Base-by-base conservation (phyloP, 1,139 yeast genomes). In the Waltiozyma sp. region DNA sequence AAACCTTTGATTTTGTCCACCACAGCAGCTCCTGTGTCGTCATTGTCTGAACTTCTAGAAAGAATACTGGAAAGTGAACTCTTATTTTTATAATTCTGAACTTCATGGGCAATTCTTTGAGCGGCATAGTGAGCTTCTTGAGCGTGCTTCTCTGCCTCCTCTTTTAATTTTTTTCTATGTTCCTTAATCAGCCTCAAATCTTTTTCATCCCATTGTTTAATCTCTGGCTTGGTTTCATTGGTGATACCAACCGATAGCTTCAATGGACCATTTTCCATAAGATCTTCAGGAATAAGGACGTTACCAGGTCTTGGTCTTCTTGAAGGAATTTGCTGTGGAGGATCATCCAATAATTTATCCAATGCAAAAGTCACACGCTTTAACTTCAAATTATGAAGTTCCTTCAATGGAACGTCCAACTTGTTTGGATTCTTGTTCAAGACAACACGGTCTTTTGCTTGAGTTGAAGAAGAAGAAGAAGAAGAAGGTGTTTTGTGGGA, bases 271-370 rank as follows among this genome's bases (percentile, higher is more conserved):
- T 8, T 19, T 1, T 77, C 77, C 0, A 80, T 33, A 80, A 54
- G 54, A 63, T 55, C 26, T 55, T 83, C 91, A 40, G 80, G 86
- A 0, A 89, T 87, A 13, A 87, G 76, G 8, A 88, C 89, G 55
- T 85, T 80, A 3, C 96, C 96, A 50, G 73, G 73, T 50, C 75
- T 73, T 2, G 96, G 96, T 47, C 80, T 73, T 52, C 95, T 68
- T 1, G 95, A 83, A 1, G 97, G 97, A 47, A 89, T 84, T 60
- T 88, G 96, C 57, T 89, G 97, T 36, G 95, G 96, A 2, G 97
- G 97, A 60, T 89, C 96, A 48, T 68, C 70, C 1, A 70, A 64
- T 41, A 87, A 70, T 47, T 78, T 73, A 48, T 83, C 81, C 14
- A 83, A 67, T 1, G 93, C 84, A 61, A 89, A 89, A 2, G 77